These are phyloP conservation scores for Citrus sinensis DNA, from an alignment of 345 rosid species.

Conservation along the genomic window DVS_A1.0 CM039162.1:24628001-24628500, in stretches of 20 bases:
- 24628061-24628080: slow-evolving; percentile 82
- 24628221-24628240: slow-evolving; percentile 86
- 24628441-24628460: not conserved
- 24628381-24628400: not conserved
- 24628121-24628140: not conserved
- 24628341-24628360: not conserved
- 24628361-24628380: not conserved
- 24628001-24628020: slow-evolving; percentile 98
- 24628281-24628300: slow-evolving; percentile 99
- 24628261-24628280: slow-evolving; percentile 98
- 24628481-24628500: not conserved
- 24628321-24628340: not conserved
- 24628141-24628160: not conserved
- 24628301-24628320: slow-evolving; percentile 48
- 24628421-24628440: not conserved
- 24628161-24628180: not conserved
- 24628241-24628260: slow-evolving; percentile 71
- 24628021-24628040: slow-evolving; percentile 96
- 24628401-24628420: not conserved
- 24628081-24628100: slow-evolving; percentile 47
- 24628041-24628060: slow-evolving; percentile 90
- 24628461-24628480: not conserved
- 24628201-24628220: slow-evolving; percentile 50
- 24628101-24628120: not conserved
- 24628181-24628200: not conserved